Base-by-base conservation (phyloP, 441 rosid species). In the Omphalea diandra region DNA sequence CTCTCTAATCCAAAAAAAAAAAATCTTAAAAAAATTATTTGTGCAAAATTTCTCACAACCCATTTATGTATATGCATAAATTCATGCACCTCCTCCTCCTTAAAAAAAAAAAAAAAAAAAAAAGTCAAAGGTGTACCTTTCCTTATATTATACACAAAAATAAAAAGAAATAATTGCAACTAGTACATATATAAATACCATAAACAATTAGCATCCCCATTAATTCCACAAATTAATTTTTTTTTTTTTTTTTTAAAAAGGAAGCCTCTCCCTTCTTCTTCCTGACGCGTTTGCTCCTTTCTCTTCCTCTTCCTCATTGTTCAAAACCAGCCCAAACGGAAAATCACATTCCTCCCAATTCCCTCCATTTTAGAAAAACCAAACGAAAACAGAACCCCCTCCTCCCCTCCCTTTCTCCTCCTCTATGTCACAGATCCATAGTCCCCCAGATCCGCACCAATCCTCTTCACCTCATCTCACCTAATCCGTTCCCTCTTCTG, bases 361-460 rank as follows among this genome's bases (percentile, higher is more conserved):
- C 62, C 40, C 17, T 4, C 18, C 31, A 24, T 0, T 46, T 63
- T 44, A n/a, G n/a, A n/a, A n/a, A n/a, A n/a, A n/a, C n/a, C n/a
- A n/a, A n/a, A n/a, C n/a, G n/a, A n/a, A n/a, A n/a, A n/a, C n/a
- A n/a, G n/a, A n/a, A n/a, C n/a, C n/a, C 52, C 55, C n/a, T 26
- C 26, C 14, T 27, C 27, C 26, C 20, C 8, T 18, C 4, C 54
- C 5, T 6, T 3, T 55, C 53, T 70, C 22, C 60, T 8, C 53
- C 7, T 59, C 59, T 11, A 57, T 77, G 72, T 60, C 72, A 65
- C 75, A 77, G 87, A 79, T 81, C 83, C 79, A 73, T 83, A 63
- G 55, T 38, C 66, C 29, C 44, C 41, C 59, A 73, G 80, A 79
- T 79, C 83, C 77, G 24, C 27, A n/a, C 27, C 61, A 9, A 26